Base-by-base conservation (phyloP, 805 yeast genomes). In the Metschnikowia similis region DNA sequence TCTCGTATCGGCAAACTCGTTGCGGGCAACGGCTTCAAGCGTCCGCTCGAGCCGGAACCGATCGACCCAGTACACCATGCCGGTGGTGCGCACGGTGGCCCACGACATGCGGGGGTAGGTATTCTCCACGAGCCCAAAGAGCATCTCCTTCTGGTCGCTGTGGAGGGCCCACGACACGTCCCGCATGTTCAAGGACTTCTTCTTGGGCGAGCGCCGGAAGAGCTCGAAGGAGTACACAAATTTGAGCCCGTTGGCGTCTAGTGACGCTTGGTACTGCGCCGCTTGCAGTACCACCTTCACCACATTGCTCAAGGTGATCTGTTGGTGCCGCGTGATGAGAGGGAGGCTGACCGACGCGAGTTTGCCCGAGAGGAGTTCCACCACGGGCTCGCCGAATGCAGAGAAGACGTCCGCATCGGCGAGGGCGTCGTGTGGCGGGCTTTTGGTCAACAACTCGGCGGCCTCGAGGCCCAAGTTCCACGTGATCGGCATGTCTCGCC, bases 101-200 rank as follows among this genome's bases (percentile, higher is more conserved):
- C 96, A 89, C 2, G 80, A 74, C 36, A 88, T 55, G 52, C 75
- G 69, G 40, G 64, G 50, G 53, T 72, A 70, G 41, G 80, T 64
- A 45, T 74, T 64, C 46, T 74, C 71, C 11, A 85, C 70, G 7
- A 77, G 56, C 42, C 76, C 73, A 10, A 85, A 65, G 16, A 92
- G 62, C 30, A 88, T 61, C 47, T 85, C 90, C 55, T 86, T 87
- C 52, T 87, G 83, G 41, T 82, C 86, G 48, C 94, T 84, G 65
- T 89, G 95, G 26, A 87, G 68, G 0, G 96, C 98, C 91, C 96
- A 92, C 45, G 79, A 77, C 47, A 86, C 77, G 66, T 92, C 97
- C 60, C 98, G 75, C 82, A 86, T 85, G 1, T 84, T 76, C 53
- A 91, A 69, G 6, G 74, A 65, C 17, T 69, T 62, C 60, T 84